Evolutionary conservation across 2,329 filamentous ascomycete species (phyloP), one percentile per base, ranked within the genome.

Genomic region (Huntiella savannae): DNA sequence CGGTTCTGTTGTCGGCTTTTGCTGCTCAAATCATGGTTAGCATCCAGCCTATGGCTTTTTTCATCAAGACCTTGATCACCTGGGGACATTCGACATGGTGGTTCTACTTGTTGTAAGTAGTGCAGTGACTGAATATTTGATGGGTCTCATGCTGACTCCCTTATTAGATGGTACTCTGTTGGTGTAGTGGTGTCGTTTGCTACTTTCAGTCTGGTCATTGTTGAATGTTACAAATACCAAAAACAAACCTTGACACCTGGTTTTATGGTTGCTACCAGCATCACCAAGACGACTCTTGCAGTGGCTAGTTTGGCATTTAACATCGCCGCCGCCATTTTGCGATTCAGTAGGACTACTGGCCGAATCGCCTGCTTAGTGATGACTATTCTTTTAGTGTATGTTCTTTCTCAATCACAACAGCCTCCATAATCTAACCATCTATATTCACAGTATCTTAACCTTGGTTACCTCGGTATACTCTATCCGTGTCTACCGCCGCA

Each of bases 181-280:
- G 22, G 22, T 10, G 2, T 3, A 28, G 3, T 28, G 22, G 22
- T 5, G 22, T 5, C 22, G 22, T 1, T 28, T 28, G 8, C 2
- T 28, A 63, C 65, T 0, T 62, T 70, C 4, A 33, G 66, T 32
- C 62, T 69, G 55, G 70, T 63, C 11, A 56, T 67, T 37, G 54
- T 68, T 49, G 67, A 71, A 51, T 61, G 72, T 32, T 63, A 60
- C 38, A 65, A 60, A 52, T 66, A 62, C 48, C 60, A 63, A 41
- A 60, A 63, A 28, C 69, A 73, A 55, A 62, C 65, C 1, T 55
- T 75, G 46, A 74, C 71, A 8, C 71, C 71, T 2, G 67, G 70
- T 56, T 66, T 65, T 4, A 64, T 75, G 60, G 57, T 75, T 3
- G 66, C 68, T 51, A 66, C 64, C 13, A 66, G 71, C 49, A 56